Conservation (phyloP, 805 yeast species). For the Nematodospora valgi region DNA sequence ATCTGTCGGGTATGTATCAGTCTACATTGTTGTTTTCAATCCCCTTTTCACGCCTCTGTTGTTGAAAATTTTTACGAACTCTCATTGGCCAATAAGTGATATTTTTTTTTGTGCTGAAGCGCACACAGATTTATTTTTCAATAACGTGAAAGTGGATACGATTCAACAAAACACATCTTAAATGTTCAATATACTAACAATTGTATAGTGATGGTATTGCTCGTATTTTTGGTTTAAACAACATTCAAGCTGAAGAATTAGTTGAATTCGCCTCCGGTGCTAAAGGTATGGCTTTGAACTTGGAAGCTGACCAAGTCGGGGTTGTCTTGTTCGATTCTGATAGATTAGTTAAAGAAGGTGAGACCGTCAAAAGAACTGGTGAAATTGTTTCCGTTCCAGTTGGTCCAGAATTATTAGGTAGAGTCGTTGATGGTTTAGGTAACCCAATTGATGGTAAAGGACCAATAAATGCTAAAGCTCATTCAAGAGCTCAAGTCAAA, state of each 20-base stretch:
- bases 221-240: slow-evolving; percentile 99
- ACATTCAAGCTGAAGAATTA: slow-evolving; percentile 99
- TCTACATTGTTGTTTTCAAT: not conserved
- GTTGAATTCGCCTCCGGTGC: slow-evolving; percentile 99
- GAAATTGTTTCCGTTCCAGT: slow-evolving; percentile 98
- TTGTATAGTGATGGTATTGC: slow-evolving; percentile 96
- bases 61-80: slow-evolving; percentile 4
- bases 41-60: not conserved
- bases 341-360: slow-evolving; percentile 98
- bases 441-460: slow-evolving; percentile 99
- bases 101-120: slow-evolving; percentile 1
- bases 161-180: not conserved
- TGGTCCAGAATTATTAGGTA: slow-evolving; percentile 97
- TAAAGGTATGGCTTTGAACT: slow-evolving; percentile 99
- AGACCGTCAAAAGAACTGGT: slow-evolving; percentile 99
- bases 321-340: slow-evolving; percentile 99
- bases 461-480: slow-evolving; percentile 81
- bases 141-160: not conserved
- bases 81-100: slow-evolving; percentile 1
- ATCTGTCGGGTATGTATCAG: slow-evolving; percentile 80
- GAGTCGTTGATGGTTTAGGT: slow-evolving; percentile 99
- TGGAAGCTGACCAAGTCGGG: slow-evolving; percentile 99
- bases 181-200: slow-evolving; percentile 32
- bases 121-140: too few relatives aligned
- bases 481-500: slow-evolving; percentile 96